phyloP scores from a whole-genome alignment of 2,329 filamentous ascomycete genomes.

The Escovopsis sp. region DNA sequence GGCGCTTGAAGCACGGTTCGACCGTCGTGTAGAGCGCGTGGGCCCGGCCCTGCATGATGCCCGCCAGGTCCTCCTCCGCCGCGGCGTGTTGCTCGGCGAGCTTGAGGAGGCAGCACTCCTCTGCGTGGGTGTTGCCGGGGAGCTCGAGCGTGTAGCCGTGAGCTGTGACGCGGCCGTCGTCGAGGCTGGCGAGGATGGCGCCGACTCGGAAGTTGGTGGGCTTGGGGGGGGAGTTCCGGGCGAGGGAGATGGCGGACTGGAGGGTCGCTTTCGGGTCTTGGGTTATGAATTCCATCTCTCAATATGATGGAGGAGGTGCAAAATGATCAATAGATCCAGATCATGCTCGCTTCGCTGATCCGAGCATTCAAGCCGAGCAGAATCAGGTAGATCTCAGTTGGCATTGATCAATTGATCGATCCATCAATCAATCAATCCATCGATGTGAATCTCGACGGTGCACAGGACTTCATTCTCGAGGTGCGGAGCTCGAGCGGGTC shows the following conservation, averaged over 20 bases:
- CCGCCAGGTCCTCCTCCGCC: slow-evolving; percentile 39
- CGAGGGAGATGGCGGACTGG: slow-evolving; percentile 58
- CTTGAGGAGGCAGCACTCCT: slow-evolving; percentile 83
- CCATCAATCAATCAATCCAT: no score
- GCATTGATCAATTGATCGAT: no score
- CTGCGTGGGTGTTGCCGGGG: slow-evolving; percentile 86
- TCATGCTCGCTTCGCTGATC: no score
- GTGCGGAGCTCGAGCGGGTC: no score
- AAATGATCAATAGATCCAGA: no score
- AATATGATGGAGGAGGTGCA: no score
- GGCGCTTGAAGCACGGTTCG: slow-evolving; percentile 63
- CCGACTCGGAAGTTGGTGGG: slow-evolving; percentile 91
- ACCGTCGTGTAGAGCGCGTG: slow-evolving; percentile 75
- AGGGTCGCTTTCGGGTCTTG: slow-evolving; percentile 31
- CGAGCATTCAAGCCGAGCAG: no score
- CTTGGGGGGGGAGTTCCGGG: slow-evolving; percentile 65
- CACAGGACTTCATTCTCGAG: no score
- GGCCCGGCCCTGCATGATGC: slow-evolving; percentile 13
- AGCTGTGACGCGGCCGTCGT: slow-evolving; percentile 46
- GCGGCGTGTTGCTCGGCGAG: slow-evolving; percentile 34
- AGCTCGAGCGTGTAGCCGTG: slow-evolving; percentile 87
- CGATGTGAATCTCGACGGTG: no score
- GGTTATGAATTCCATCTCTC: no score
- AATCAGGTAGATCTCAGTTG: no score
- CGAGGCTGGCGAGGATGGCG: slow-evolving; percentile 59